These are phyloP conservation scores for Quercus tomentella DNA, from an alignment of 331 rosid species.

Conservation along the genomic window DNA sequence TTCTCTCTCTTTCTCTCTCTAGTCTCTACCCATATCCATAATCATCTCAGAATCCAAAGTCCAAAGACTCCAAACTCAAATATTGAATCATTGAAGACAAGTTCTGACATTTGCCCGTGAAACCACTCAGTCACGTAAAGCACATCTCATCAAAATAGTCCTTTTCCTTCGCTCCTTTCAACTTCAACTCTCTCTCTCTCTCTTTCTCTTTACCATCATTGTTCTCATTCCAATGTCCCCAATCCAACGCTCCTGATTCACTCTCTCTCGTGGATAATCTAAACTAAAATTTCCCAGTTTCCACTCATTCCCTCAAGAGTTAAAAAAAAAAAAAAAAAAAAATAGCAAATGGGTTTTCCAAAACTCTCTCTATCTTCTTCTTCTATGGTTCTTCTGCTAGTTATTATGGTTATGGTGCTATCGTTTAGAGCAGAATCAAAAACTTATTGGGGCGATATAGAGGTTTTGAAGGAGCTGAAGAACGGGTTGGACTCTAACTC, in stretches of 20 bases:
- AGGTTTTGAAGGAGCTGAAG: slow-evolving; percentile 54
- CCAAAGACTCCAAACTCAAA: not conserved
- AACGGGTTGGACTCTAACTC: slow-evolving; percentile 41
- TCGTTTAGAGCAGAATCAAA: slow-evolving; percentile 37
- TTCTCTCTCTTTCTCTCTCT: slow-evolving; percentile 12
- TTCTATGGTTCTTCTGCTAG: slow-evolving; percentile 8
- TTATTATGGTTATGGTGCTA: not conserved
- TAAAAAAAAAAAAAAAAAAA: not conserved
- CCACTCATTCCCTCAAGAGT: not conserved
- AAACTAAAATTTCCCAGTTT: not conserved
- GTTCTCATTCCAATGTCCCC: not conserved
- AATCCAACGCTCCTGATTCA: slow-evolving; percentile 33
- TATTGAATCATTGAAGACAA: not conserved
- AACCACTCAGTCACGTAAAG: slow-evolving; percentile 17
- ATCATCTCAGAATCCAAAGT: too few species aligned
- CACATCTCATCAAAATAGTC: not conserved
- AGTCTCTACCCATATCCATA: not conserved
- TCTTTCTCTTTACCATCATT: slow-evolving; percentile 4
- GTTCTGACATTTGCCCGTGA: slow-evolving; percentile 42
- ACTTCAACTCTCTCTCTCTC: too few species aligned
- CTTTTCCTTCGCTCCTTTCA: not conserved
- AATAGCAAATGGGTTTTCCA: slow-evolving; percentile 29
- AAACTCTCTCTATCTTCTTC: not conserved
- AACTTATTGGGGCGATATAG: slow-evolving; percentile 53
- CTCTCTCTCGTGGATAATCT: not conserved